Base-by-base conservation (phyloP, 106 monocot species). In the Xerophyta viscosa region DNA sequence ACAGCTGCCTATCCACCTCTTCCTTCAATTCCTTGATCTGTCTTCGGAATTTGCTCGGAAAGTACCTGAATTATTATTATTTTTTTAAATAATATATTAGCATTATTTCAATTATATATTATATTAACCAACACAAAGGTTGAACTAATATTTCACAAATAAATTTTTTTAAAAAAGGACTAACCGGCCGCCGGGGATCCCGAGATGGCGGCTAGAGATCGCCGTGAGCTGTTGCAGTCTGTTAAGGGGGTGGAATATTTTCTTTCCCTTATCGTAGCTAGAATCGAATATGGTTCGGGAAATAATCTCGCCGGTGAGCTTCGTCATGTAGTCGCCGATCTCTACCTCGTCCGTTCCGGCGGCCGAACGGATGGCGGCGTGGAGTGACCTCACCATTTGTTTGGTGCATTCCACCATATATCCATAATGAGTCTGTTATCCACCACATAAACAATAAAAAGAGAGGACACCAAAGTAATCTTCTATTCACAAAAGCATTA, bases 391-490 rank as follows among this genome's bases (percentile, higher is more conserved):
- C 1, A 89, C 46, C 70, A 58, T 66, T 31, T 69, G 50, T 50
- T 57, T 82, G n/a, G 89, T 89, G 70, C 96, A 86, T n/a, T 85
- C 89, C 63, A 82, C 82, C 85, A 98, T 89, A 65, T 75, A 73
- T 4, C 79, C 76, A 24, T 76, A 52, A 1, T 76, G 74, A 14
- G 78, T 72, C 94, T 94, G 68, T 11, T 3, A 33, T 11, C 5
- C 5, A 6, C 11, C 33, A 33, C 5, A 33, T 33, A 33, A 33
- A 6, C 33, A 33, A 5, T 6, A 33, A 33, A 33, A 33, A 33
- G 33, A 33, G 11, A 33, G 33, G 33, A 33, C 33, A 6, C 33
- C 33, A 33, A 33, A 11, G 11, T 33, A 5, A 33, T 6, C 5
- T 33, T n/a, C n/a, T n/a, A n/a, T n/a, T n/a, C n/a, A n/a, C n/a